These are phyloP conservation scores for Musa itinerans DNA, from an alignment of 176 grass and related monocot genomes.

Conservation along the genomic window DNA sequence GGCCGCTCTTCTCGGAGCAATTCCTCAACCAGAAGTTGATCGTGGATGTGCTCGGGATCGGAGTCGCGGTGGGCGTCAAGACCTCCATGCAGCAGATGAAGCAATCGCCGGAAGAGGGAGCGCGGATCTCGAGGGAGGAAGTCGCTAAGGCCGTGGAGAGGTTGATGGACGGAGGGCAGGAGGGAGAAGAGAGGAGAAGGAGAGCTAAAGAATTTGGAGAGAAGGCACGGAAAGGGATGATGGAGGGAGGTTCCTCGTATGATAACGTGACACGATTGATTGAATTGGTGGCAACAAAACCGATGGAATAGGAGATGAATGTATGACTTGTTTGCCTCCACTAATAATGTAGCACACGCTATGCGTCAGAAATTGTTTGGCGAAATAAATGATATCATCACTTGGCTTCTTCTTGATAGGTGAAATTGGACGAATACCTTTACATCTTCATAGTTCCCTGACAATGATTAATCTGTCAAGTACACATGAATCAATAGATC, in stretches of 20 bases:
- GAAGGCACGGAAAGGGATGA: constrained; percentile 20
- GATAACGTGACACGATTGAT: constrained; percentile 28
- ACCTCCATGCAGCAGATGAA: constrained; percentile 3
- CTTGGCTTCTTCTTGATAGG: no score
- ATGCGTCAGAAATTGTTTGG: no score
- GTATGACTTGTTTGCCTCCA: no score
- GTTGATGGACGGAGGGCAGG: constrained; percentile 33
- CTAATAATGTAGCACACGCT: no score
- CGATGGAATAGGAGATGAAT: no score
- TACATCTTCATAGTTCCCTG: no score
- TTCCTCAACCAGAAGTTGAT: constrained; percentile 70
- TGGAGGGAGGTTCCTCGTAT: constrained; percentile 34
- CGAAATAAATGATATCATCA: no score
- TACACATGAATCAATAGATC: no score
- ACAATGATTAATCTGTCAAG: no score
- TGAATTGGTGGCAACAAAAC: neutral
- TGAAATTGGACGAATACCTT: no score
- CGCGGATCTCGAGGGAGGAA: neutral
- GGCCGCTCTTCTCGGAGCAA: constrained; percentile 69
- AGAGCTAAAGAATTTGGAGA: constrained; percentile 13
- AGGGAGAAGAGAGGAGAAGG: constrained; percentile 24
- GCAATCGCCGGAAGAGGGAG: no score
- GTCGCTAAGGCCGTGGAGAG: constrained; percentile 30
- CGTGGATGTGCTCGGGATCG: constrained; percentile 48
- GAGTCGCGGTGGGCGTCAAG: constrained; percentile 42